Evolutionary conservation across 805 yeast genomes (phyloP), one percentile per base, ranked within the genome.

Genomic region (Wickerhamomyces strasburgensis): DNA sequence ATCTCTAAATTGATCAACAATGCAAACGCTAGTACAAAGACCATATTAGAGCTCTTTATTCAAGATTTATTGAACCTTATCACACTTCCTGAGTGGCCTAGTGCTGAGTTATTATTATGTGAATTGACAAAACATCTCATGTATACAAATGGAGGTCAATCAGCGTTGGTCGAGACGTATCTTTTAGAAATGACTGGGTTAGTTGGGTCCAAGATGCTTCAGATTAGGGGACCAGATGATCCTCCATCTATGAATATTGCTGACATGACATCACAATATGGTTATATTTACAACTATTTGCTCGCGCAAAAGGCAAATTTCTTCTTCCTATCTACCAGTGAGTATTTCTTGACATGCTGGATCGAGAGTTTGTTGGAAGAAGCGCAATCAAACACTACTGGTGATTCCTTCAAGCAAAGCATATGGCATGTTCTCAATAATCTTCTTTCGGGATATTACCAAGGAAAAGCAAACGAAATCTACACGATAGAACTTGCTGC

Each of bases 101-200:
- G 74, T 0, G 67, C 80, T 1, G 84, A 75, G 41, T 46, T 64
- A 0, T 46, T 83, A 13, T 55, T 83, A 6, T 52, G 51, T 6
- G 62, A 76, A 1, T 37, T 80, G 3, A 58, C 71, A 49, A 67
- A 61, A 27, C 60, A 68, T 5, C 50, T 80, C 16, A 51, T 78
- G 34, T 47, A 44, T 15, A 52, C 65, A 2, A 41, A 67, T 2
- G 67, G 67, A 10, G 60, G 57, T 19, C 60, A 64, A 30, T 33
- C 69, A 0, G 60, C 71, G 1, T 40, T 52, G 10, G 59, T 71
- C 6, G 83, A 78, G 41, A 62, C 78, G 0, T 67, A 67, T 42
- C 64, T 75, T 4, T 54, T 84, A 34, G 89, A 83, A 37, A 48
- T 77, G 44, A 57, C 77, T n/a, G 88, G 90, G 0, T 39, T 60